Evolutionary conservation across 257 asterid species (phyloP), one percentile per base, ranked within the genome.

Genomic region (Fraxinus pennsylvanica): DNA sequence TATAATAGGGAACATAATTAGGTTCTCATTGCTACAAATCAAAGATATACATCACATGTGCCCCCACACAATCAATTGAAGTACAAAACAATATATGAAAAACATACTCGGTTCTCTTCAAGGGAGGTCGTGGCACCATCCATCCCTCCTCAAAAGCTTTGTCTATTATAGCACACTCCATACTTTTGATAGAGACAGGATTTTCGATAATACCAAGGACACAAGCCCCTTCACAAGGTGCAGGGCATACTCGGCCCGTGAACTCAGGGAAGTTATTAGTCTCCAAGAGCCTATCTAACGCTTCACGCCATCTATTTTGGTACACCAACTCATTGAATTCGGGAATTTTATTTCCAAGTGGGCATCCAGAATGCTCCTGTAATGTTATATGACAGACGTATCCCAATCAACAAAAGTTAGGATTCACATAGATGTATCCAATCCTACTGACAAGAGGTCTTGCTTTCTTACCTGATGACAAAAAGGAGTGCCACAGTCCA

Each of bases 401-500:
- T 36, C 32, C 30, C 57, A 66, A 29, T 25, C 14, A 9, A 66
- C 41, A 43, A 10, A 68, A 33, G 9, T 65, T 35, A 39, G 65
- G 6, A 13, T 61, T 57, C 57, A 57, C 36, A 39, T 50, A 14
- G 43, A 27, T 38, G 45, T 27, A 35, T 73, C 9, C 30, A 67
- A 74, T n/a, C 33, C 67, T 61, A 47, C 43, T 47, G 29, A 8
- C 25, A 29, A 76, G 61, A 68, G 27, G 36, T 13, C 36, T n/a
- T 47, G 33, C 25, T 74, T 30, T 59, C 45, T 76, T 81, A 95
- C 99, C 97, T 93, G 99, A 79, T 96, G 98, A 81, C 99, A 96
- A 75, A 96, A 96, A 43, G 99, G 99, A 72, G 99, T 96, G 30
- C 99, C 99, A 32, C 99, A 96, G 87, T 96, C 99, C 99, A 96